Evolutionary conservation across 192 early-diverging fungal genomes (phyloP).

Genomic region (Anaeromyces robustus): DNA sequence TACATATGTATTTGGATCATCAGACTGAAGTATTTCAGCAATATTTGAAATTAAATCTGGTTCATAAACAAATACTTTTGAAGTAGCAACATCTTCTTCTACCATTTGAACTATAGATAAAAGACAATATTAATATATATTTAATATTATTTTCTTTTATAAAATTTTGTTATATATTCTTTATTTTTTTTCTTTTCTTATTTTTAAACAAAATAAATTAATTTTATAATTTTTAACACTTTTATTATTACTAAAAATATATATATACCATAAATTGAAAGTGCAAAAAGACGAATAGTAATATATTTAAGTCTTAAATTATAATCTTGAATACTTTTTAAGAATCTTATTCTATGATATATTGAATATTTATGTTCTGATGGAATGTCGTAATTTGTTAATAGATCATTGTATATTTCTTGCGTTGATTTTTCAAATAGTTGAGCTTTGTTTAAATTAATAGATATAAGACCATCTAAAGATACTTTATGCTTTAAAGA

Average conservation of each 20-base stretch:
- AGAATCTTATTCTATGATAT: constrained; percentile 49
- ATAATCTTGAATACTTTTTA: constrained; percentile 30
- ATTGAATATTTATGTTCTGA: not conserved
- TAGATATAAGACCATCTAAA: not conserved
- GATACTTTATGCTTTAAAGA: not conserved
- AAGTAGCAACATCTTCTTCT: constrained; percentile 41
- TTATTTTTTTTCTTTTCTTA: too few relatives aligned
- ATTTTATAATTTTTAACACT: too few relatives aligned
- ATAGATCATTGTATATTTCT: not conserved
- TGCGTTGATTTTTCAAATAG: not conserved
- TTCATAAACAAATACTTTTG: constrained; percentile 70
- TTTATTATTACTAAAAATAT: constrained; percentile 24
- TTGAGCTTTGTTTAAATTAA: not conserved
- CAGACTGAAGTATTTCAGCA: constrained; percentile 59
- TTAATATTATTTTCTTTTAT: not conserved
- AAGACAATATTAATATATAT: not conserved
- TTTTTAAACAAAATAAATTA: too few relatives aligned
- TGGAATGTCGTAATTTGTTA: not conserved
- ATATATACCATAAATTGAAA: constrained; percentile 55
- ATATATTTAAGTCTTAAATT: constrained; percentile 39
- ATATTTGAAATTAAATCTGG: constrained; percentile 68
- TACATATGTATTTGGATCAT: constrained; percentile 45
- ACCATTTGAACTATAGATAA: constrained; percentile 29
- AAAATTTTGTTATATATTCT: too few relatives aligned
- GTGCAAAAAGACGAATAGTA: constrained; percentile 57